Evolutionary conservation across 306 rosid species (phyloP).

Genomic region (Styphnolobium japonicum): DNA sequence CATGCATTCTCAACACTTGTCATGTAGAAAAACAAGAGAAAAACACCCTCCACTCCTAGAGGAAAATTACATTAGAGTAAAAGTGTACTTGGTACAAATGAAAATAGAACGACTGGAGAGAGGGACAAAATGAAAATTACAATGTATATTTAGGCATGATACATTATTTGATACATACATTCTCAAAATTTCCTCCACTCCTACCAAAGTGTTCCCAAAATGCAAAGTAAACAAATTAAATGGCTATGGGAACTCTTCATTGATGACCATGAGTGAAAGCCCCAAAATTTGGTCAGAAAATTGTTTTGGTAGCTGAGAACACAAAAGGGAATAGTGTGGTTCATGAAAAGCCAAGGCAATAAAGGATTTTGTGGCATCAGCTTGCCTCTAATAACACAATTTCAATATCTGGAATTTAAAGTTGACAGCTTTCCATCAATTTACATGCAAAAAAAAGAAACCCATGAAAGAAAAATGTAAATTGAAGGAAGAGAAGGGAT

Average conservation of each 20-base stretch:
- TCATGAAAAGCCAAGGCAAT: neutral
- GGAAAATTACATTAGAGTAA: neutral
- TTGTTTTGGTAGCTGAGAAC: neutral
- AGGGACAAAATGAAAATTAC: neutral
- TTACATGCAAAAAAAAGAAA: constrained; percentile 6
- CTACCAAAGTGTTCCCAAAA: neutral
- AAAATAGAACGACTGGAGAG: neutral
- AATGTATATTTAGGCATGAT: neutral
- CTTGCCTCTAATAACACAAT: neutral
- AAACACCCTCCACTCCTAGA: neutral
- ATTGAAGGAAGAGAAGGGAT: no score
- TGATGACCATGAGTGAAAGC: neutral
- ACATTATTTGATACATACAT: neutral
- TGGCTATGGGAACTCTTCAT: neutral
- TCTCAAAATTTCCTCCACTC: neutral
- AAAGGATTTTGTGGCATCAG: neutral
- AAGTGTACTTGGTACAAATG: neutral
- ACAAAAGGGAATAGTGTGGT: neutral
- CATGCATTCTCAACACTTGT: no score
- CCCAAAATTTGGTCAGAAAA: neutral
- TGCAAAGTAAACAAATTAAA: neutral
- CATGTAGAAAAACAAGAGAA: no score
- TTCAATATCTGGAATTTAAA: neutral
- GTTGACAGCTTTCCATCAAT: neutral
- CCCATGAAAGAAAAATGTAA: no score